Base-by-base conservation (phyloP, 2,329 filamentous ascomycete genomes). In the Aspergillus costaricaensis region DNA sequence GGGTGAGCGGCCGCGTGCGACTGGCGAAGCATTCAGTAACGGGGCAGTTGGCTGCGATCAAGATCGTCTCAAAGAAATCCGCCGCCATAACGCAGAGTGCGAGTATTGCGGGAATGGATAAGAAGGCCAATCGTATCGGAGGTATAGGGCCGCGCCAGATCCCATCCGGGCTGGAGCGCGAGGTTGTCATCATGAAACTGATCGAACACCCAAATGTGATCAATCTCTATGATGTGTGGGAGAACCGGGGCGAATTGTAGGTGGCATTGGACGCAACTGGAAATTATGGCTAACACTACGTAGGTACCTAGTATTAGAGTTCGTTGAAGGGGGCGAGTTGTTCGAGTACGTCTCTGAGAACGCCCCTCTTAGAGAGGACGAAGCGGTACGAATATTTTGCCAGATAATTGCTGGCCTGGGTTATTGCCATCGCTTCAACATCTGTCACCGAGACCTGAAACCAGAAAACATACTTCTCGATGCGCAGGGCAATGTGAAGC, bases 111-210 rank as follows among this genome's bases (percentile, higher is more conserved):
- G 89, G 91, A 52, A 85, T 97, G 64, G 92, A 94, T 71, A 85
- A 88, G 67, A 90, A 88, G 74, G 88, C 82, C 41, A 86, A 76
- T 56, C 79, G 81, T 57, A 85, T 82, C 25, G 82, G 82, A 39
- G 81, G 79, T 61, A 79, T 83, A 38, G 87, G 88, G 43, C 83
- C 89, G 60, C 85, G 88, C 66, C 84, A 86, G 57, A 92, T 96
- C 73, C 94, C 94, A 1, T 87, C 94, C 70, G 91, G 92, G 1
- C 90, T 99, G 62, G 94, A 98, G 77, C 86, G 95, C 57, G 95
- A 99, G 74, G 93, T 99, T 43, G 92, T 94, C 32, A 96, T 99
- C 68, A 92, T 99, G 85, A 98, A 97, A 79, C 84, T 98, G 60
- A 91, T 98, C 62, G 89, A 96, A 70, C 95, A 99, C 77, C 91